Evolutionary conservation across 192 early-diverging fungal species (phyloP).

Genomic region (Rhizophagus sp.): DNA sequence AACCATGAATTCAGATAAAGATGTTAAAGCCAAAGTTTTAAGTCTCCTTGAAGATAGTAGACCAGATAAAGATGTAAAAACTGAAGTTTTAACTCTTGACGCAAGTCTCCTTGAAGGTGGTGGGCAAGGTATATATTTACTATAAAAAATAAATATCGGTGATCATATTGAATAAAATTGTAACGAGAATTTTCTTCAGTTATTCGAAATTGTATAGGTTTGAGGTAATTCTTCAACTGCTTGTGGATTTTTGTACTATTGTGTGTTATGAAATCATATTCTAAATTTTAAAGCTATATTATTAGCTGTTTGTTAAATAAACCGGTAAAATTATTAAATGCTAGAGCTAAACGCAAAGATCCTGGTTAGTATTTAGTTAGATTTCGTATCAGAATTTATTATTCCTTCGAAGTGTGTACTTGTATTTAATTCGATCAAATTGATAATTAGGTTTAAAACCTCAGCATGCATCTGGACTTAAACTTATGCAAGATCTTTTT

Average conservation of each 20-base stretch:
- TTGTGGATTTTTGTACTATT: neutral
- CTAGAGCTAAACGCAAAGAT: conserved; percentile 21
- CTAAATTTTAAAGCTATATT: neutral
- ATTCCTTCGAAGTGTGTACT: neutral
- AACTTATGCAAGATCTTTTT: conserved; percentile 31
- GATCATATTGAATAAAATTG: neutral
- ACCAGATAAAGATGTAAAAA: neutral
- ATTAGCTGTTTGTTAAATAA: conserved; percentile 25
- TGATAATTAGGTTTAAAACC: conserved; percentile 32
- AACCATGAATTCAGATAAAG: too few species aligned
- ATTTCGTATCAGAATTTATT: neutral
- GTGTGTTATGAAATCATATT: neutral
- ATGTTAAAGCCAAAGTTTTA: too few species aligned
- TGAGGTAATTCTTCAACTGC: neutral
- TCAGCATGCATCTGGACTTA: conserved; percentile 44
- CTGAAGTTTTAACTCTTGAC: neutral
- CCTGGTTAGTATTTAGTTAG: conserved; percentile 17
- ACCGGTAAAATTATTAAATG: conserved; percentile 26
- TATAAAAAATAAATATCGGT: neutral
- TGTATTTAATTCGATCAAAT: neutral
- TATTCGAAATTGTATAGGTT: conserved; percentile 12
- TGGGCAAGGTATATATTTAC: conserved; percentile 3
- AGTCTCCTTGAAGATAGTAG: too few species aligned
- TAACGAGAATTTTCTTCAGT: neutral
- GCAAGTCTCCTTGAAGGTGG: conserved; percentile 16